phyloP scores from a whole-genome alignment of 441 rosid genomes.

The Populus trichocarpa region DNA sequence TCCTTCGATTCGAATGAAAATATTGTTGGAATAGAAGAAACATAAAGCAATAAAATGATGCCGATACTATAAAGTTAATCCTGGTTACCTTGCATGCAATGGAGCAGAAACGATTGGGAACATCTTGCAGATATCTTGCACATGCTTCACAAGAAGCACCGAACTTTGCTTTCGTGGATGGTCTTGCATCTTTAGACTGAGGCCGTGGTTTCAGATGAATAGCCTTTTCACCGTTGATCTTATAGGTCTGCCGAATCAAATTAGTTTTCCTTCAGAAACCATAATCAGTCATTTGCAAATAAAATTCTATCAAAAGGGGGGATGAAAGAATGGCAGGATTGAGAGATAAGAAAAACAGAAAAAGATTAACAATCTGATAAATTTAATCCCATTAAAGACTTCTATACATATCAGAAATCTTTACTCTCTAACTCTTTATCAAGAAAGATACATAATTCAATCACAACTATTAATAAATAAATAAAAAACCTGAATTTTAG shows the following conservation, averaged over 20 bases:
- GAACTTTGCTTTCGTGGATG: constrained; percentile 73
- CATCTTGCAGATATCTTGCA: constrained; percentile 72
- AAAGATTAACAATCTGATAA: neutral
- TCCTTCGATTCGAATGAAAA: neutral
- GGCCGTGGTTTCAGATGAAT: constrained; percentile 86
- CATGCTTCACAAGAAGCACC: constrained; percentile 74
- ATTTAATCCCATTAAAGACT: neutral
- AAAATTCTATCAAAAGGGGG: neutral
- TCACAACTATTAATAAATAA: neutral
- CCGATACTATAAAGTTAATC: neutral
- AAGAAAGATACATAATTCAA: neutral
- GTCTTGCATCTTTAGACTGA: constrained; percentile 67
- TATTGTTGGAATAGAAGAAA: no score
- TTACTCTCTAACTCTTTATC: neutral
- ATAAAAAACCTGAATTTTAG: constrained; percentile 72
- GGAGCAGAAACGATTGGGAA: constrained; percentile 80
- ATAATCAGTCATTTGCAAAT: neutral
- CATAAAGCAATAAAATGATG: neutral
- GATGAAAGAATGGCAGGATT: constrained; percentile 5
- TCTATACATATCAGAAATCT: neutral
- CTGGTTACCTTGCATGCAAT: constrained; percentile 80
- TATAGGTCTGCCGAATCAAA: constrained; percentile 55
- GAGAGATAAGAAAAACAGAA: neutral
- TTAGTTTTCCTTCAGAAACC: neutral
- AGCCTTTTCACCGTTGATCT: constrained; percentile 89